A percentile compares a stretch with the other conserved stretches of the same genome.
phyloP scores from a whole-genome alignment of 768 basidiomycete species.

The Pleurotus giganteus region DNA sequence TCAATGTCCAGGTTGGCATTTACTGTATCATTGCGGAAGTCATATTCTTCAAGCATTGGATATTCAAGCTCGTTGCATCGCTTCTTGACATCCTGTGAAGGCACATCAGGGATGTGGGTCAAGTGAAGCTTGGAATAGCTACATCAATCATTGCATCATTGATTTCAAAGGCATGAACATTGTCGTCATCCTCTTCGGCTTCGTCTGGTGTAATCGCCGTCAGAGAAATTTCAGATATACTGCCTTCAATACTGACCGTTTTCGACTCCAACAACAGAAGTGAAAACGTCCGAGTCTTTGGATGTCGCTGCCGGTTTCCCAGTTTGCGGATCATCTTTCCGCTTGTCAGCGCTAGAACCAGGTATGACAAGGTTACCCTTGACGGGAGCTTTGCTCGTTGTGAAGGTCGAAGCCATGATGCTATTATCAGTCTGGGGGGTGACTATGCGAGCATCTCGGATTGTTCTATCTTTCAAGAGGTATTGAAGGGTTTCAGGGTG shows the following conservation, averaged over 20 bases:
- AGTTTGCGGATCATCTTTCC: slow-evolving; percentile 44
- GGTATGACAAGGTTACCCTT: slow-evolving; percentile 84
- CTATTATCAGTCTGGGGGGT: slow-evolving; percentile 69
- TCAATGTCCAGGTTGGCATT: slow-evolving; percentile 98
- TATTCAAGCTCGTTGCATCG: slow-evolving; percentile 96
- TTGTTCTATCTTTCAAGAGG: slow-evolving; percentile 82
- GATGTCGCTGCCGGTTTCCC: slow-evolving; percentile 26
- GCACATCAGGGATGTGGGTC: slow-evolving; percentile 4
- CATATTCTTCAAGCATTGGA: slow-evolving; percentile 98
- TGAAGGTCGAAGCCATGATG: slow-evolving; percentile 73
- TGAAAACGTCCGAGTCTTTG: slow-evolving; percentile 80
- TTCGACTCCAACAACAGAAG: slow-evolving; percentile 95
- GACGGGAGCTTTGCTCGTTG: slow-evolving; percentile 78
- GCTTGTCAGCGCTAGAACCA: slow-evolving; percentile 79
- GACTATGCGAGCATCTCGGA: slow-evolving; percentile 79
- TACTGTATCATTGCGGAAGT: slow-evolving; percentile 95
- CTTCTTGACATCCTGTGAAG: slow-evolving; percentile 83
- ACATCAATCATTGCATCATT: slow-evolving; percentile 93
- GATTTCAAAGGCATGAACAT: slow-evolving; percentile 96
- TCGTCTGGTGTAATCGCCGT: slow-evolving; percentile 58
- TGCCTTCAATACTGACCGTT: slow-evolving; percentile 49
- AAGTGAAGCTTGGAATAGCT: slow-evolving; percentile 20
- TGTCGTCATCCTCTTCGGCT: slow-evolving; percentile 96
- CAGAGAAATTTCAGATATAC: neutral
- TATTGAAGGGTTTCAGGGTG: slow-evolving; percentile 91